Evolutionary conservation across 331 rosid species (phyloP).

Genomic region (Quercus phellos): DNA sequence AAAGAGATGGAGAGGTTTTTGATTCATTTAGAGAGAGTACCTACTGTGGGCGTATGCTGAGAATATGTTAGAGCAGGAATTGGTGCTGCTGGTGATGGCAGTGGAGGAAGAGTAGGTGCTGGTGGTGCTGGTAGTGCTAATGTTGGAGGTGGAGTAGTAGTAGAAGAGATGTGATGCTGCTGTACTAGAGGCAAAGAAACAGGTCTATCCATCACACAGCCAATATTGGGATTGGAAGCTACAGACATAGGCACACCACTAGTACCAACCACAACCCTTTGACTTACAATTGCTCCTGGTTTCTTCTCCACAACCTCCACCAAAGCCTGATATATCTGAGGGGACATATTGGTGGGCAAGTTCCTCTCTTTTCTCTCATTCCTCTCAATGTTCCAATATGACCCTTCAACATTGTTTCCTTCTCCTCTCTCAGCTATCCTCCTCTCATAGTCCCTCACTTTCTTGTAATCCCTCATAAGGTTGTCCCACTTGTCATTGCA

Average conservation of each 20-base stretch:
- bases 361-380: constrained; percentile 37
- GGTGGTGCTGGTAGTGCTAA: neutral
- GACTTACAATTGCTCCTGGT: neutral
- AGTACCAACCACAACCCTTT: neutral
- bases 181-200: constrained; percentile 9
- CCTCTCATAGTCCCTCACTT: constrained; percentile 43
- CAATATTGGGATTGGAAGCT: constrained; percentile 9
- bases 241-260: constrained; percentile 1
- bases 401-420: neutral
- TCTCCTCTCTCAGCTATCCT: neutral
- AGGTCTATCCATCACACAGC: neutral
- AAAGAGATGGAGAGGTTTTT: neutral
- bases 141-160: neutral
- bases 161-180: constrained; percentile 2
- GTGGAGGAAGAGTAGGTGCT: constrained; percentile 17
- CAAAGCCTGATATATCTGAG: constrained; percentile 40
- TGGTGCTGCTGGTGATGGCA: constrained; percentile 9
- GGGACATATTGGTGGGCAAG: constrained; percentile 42
- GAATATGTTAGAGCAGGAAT: constrained; percentile 17
- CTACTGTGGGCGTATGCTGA: constrained; percentile 41
- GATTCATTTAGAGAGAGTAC: constrained; percentile 20
- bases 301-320: constrained; percentile 40
- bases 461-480: constrained; percentile 54
- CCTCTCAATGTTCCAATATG: constrained; percentile 46
- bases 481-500: constrained; percentile 58